Evolutionary conservation across 2,329 filamentous ascomycete genomes (phyloP).

Genomic region (Rhinocladiella similis): DNA sequence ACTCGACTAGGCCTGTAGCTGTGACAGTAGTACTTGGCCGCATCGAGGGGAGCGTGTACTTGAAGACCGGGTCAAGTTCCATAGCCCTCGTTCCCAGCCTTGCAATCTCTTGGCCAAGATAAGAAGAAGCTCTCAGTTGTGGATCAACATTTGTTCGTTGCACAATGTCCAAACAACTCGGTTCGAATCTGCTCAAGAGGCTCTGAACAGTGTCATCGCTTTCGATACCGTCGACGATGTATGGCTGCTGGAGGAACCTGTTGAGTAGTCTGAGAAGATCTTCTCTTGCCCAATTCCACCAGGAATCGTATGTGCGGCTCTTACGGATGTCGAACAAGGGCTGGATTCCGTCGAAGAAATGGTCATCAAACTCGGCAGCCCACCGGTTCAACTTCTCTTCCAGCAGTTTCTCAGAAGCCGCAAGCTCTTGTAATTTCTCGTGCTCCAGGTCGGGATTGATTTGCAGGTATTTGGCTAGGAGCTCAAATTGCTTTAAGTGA

Average conservation of each 20-base stretch:
- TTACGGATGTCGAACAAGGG: slow-evolving; percentile 34
- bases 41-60: neutral
- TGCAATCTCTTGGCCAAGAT: neutral
- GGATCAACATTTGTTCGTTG: neutral
- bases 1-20: neutral
- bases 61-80: slow-evolving; percentile 1
- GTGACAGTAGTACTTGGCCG: neutral
- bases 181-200: neutral
- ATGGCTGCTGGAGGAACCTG: neutral
- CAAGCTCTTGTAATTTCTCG: neutral
- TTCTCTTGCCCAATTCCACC: slow-evolving; percentile 39
- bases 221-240: neutral
- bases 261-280: slow-evolving; percentile 26
- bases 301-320: slow-evolving; percentile 35
- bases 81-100: neutral
- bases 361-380: slow-evolving; percentile 34
- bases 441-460: slow-evolving; percentile 9
- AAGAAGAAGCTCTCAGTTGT: neutral
- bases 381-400: slow-evolving; percentile 30
- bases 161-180: neutral
- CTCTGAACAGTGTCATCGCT: neutral
- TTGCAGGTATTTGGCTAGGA: slow-evolving; percentile 12
- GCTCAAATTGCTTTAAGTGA: slow-evolving; percentile 2
- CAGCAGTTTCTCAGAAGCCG: slow-evolving; percentile 5
- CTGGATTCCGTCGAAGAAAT: slow-evolving; percentile 33